phyloP scores from a whole-genome alignment of 306 rosid species.

The Sechiopsis laciniata region DNA sequence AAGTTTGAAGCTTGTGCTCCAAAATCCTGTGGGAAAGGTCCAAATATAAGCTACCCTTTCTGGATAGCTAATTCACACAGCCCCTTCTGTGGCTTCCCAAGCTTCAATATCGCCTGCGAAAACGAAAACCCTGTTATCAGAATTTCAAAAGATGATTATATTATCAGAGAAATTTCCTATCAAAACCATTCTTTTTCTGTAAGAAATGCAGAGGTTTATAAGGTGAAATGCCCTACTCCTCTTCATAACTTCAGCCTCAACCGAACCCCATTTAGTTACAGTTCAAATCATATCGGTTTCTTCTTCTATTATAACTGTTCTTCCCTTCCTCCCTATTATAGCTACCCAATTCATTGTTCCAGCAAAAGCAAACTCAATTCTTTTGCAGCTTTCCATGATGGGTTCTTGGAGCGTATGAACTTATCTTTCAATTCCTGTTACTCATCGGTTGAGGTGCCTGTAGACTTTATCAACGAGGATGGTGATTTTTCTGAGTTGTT shows the following conservation, averaged over 20 bases:
- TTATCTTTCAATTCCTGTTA: constrained; percentile 39
- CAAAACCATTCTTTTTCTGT: constrained; percentile 36
- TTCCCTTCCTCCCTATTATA: constrained; percentile 30
- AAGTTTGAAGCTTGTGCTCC: constrained; percentile 47
- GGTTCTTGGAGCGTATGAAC: constrained; percentile 31
- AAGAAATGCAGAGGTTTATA: constrained; percentile 30
- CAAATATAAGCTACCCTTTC: constrained; percentile 52
- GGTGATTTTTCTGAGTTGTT: no score
- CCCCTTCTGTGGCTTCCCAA: constrained; percentile 48
- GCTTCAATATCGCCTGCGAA: constrained; percentile 43
- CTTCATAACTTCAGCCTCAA: constrained; percentile 41
- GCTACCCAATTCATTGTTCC: constrained; percentile 37
- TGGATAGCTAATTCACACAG: constrained; percentile 44
- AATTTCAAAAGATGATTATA: constrained; percentile 39
- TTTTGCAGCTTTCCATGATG: constrained; percentile 50
- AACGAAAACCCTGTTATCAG: constrained; percentile 39
- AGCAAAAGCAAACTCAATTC: constrained; percentile 40
- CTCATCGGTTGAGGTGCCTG: constrained; percentile 27
- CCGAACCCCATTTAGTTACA: constrained; percentile 36
- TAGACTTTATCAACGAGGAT: no score
- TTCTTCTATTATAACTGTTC: constrained; percentile 59
- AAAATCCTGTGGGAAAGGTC: constrained; percentile 49
- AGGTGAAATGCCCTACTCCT: constrained; percentile 26
- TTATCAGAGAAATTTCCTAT: constrained; percentile 46
- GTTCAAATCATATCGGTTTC: constrained; percentile 30